Evolutionary conservation across 2,329 filamentous ascomycete species (phyloP), one percentile per base, ranked within the genome.

Genomic region (Talaromyces sp.): DNA sequence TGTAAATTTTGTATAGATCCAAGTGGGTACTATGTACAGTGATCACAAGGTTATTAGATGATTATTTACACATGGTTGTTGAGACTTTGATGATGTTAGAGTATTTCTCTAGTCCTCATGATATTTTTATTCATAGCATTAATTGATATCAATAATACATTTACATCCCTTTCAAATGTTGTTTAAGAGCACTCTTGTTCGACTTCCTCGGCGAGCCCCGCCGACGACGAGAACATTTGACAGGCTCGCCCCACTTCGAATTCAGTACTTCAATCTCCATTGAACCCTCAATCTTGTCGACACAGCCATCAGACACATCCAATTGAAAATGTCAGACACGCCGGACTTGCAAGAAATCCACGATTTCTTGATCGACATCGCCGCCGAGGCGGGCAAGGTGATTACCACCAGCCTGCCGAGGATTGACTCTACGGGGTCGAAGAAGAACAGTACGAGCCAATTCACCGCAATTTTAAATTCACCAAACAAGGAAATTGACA

Each of bases 351-450:
- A 67, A n/a, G 73, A 74, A n/a, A 76, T 80, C 35, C 76, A 78
- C 63, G 74, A 77, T 58, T 70, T 70, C 29, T 68, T 79, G 24
- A 66, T 79, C 57, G 66, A 69, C 11, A 60, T 80, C 38, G 77
- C 77, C 54, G 66, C 68, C 59, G 66, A 72, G 59, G 78, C 78
- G 14, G 77, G 77, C 5, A 68, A 73, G 3, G 76, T 76, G 59
- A 79, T 80, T 62, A 77, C 70, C 17, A 68, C 67, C 60, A 77
- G 77, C 21, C 70, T 76, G n/a, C 75, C 77, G 9, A 69, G 69
- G 35, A 70, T 71, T 48, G 68, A 68, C 54, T 68, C 66, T 21
- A 69, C 73, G 4, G 74, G 70, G 31, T 79, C 77, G 17, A 80
- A 80, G 65, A 78, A 78, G 66, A 80, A 80, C 66, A 78, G 76